These are phyloP conservation scores for Penicillium argentinense DNA, from an alignment of 495 filamentous ascomycete species.

Conservation along the genomic window DNA sequence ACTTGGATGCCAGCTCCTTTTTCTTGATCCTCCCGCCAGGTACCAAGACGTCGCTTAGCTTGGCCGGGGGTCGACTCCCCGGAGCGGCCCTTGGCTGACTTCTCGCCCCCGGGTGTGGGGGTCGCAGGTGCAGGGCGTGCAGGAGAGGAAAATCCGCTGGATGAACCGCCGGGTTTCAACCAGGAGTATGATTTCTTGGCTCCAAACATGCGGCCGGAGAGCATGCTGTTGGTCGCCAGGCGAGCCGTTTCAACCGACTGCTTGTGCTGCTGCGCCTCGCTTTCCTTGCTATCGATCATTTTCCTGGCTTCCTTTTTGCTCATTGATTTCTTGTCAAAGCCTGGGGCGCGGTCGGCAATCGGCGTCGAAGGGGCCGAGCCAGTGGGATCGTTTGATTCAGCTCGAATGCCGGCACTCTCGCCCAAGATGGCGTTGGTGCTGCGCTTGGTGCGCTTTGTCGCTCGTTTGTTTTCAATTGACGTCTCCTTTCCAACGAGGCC, in stretches of 20 bases:
- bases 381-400: conserved; percentile 38
- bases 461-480: conserved; percentile 51
- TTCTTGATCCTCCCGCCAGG: conserved; percentile 50
- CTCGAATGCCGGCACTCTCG: conserved; percentile 29
- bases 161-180: conserved; percentile 38
- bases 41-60: conserved; percentile 38
- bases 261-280: conserved; percentile 51
- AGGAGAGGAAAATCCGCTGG: conserved; percentile 43
- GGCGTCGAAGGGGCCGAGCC: conserved; percentile 46
- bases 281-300: conserved; percentile 47
- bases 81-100: conserved; percentile 15
- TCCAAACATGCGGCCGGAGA: conserved; percentile 45
- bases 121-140: conserved; percentile 37
- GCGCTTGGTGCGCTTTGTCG: conserved; percentile 50
- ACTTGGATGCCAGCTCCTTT: conserved; percentile 48
- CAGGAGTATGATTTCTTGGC: conserved; percentile 49
- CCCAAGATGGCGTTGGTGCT: conserved; percentile 43
- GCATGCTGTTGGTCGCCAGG: conserved; percentile 46
- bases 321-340: conserved; percentile 55
- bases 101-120: conserved; percentile 34
- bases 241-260: conserved; percentile 50
- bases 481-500: conserved; percentile 34
- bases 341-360: conserved; percentile 43
- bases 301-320: conserved; percentile 56
- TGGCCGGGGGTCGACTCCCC: conserved; percentile 31